Percentiles rank a stretch among this genome's conserved stretches.
These are phyloP conservation scores for Didymosphaeria variabile DNA, from an alignment of 2,329 filamentous ascomycete species.

Conservation along the genomic window DNA sequence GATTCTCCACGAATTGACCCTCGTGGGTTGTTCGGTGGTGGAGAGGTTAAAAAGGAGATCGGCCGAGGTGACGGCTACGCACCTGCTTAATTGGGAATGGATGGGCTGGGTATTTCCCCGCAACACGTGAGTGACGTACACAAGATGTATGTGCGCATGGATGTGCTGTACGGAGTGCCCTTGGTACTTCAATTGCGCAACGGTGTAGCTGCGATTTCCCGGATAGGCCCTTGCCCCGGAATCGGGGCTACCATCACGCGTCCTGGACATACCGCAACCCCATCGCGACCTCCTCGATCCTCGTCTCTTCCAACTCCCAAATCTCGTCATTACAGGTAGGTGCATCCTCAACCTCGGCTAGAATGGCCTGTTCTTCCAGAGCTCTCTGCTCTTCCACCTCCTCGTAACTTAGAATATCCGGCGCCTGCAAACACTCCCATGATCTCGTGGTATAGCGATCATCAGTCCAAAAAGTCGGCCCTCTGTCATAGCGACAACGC, in stretches of 20 bases:
- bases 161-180: not conserved
- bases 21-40: not conserved
- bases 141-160: not conserved
- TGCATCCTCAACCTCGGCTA: not conserved
- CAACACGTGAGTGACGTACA: conserved; percentile 4
- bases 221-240: not conserved
- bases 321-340: conserved; percentile 7
- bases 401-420: not conserved
- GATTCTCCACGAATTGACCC: conserved; percentile 14
- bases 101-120: not conserved
- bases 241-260: not conserved
- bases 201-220: not conserved
- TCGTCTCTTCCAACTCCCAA: not conserved
- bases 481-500: not conserved
- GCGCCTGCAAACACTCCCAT: not conserved
- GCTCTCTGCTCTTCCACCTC: not conserved
- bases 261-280: not conserved
- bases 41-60: not conserved
- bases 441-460: not conserved
- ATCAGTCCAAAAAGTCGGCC: not conserved
- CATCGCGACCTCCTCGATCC: not conserved
- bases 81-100: conserved; percentile 5
- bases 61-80: not conserved
- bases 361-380: not conserved
- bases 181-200: not conserved